Evolutionary conservation across 2,329 filamentous ascomycete species (phyloP), one percentile per base, ranked within the genome.

Genomic region (Bipolaris cookei): DNA sequence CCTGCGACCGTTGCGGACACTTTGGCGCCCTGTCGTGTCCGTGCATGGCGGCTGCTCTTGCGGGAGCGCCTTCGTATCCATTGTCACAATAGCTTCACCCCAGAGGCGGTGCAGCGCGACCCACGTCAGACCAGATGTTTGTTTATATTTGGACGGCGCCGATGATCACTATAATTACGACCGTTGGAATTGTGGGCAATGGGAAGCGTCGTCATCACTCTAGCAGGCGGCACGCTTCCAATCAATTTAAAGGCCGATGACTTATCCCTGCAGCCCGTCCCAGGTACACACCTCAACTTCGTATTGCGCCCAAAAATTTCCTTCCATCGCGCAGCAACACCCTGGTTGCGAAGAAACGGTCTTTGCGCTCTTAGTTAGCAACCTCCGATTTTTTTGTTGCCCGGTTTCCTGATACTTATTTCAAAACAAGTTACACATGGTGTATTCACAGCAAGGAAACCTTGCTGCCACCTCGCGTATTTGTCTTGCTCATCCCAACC

Each of bases 121-220:
- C 23, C 38, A 44, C 50, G 39, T 45, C 51, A 54, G 45, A 47
- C 21, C 32, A 25, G 43, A 18, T 21, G 20, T 8, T 34, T 48
- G 28, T 23, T 49, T 32, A 35, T 43, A 37, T 42, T 42, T 49
- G 23, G 51, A 39, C 37, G 21, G 44, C 30, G 37, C 30, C 37
- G 44, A 10, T 49, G 38, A 54, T 54, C 44, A 5, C 21, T 18
- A 32, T 48, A 35, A 21, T 30, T n/a, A 18, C 48, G 35, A 43
- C 41, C 41, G 23, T 45, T 38, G 21, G 32, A 32, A 25, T 30
- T 38, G 43, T 39, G 43, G 39, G 23, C 23, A 42, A n/a, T 8
- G 4, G 3, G 39, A 14, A 18, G 18, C 41, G 32, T 21, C 10
- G 2, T 35, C 38, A 39, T 13, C 28, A 20, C n/a, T 18, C 42